These are phyloP conservation scores for Ajuga reptans DNA, from an alignment of 305 asterid species.

Conservation along the genomic window DNA sequence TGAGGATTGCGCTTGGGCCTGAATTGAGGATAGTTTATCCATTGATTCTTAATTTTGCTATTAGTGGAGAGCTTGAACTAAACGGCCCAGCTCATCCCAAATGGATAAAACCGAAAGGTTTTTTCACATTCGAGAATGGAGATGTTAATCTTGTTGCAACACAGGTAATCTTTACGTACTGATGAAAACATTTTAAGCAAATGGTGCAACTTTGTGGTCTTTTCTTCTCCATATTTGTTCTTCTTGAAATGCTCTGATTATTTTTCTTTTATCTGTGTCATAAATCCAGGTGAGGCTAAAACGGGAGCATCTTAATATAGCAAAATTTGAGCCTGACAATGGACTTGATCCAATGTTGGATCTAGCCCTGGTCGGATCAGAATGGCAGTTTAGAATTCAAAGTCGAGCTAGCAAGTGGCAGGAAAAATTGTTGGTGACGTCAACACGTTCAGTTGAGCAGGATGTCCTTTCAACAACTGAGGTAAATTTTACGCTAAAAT, in stretches of 20 bases:
- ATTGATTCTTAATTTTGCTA: conserved; percentile 89
- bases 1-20: conserved; percentile 85
- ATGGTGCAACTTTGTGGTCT: conserved; percentile 3
- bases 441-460: conserved; percentile 93
- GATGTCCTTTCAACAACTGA: conserved; percentile 88
- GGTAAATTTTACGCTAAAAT: conserved; percentile 40
- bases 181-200: conserved; percentile 10
- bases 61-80: conserved; percentile 94
- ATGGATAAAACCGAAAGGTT: conserved; percentile 87
- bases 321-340: conserved; percentile 93
- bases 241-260: conserved; percentile 18
- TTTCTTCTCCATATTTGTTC: conserved; percentile 8
- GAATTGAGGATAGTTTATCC: conserved; percentile 90
- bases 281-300: conserved; percentile 83
- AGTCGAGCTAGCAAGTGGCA: conserved; percentile 99
- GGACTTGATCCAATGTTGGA: conserved; percentile 95
- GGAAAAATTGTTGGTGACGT: conserved; percentile 89
- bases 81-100: conserved; percentile 95
- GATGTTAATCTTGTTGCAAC: conserved; percentile 98
- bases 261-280: conserved; percentile 8
- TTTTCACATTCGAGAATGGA: conserved; percentile 84
- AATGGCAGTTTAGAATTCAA: conserved; percentile 98
- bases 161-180: conserved; percentile 46
- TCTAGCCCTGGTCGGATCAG: conserved; percentile 92
- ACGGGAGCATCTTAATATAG: conserved; percentile 85